Base-by-base conservation (phyloP, 345 rosid species). In the Alliaria petiolata region DNA sequence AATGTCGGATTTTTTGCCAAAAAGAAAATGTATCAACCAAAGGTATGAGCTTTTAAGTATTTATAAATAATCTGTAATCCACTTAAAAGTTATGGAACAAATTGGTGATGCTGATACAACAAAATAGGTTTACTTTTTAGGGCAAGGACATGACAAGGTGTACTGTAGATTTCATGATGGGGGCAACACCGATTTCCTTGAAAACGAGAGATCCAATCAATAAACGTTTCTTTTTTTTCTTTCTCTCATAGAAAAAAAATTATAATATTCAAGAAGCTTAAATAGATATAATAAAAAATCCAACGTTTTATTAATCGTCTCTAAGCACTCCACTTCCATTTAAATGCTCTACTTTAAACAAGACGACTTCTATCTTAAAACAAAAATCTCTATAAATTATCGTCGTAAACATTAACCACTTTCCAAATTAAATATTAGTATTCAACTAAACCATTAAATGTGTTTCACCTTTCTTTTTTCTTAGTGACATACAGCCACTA, bases 121-220 rank as follows among this genome's bases (percentile, higher is more conserved):
- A 57, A 57, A 33, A 39, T 40, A 58, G 39, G 31, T 67, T 58
- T 20, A 59, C 72, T 50, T 74, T 74, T 40, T 19, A 57, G 54
- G 55, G 78, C 25, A 57, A 74, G 46, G 67, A 74, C 72, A 65
- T 65, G 67, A 65, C 78, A 58, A 15, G 2, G 30, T 74, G 51
- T 36, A 66, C 72, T 31, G 67, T 66, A 66, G 78, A 65, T 66
- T 66, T 74, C 61, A 40, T 58, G 38, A 74, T 66, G 72, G 52
- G 52, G 72, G 72, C 51, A 74, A 66, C 72, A 57, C 54, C 72
- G 72, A 66, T 74, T 54, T 58, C 22, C n/a, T 74, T 57, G 54
- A 74, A 65, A 65, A 58, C 72, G 72, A 74, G 67, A 50, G 62
- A 66, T 66, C 65, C 72, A 74, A 49, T 51, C 67, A 74, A 39